phyloP scores from a whole-genome alignment of 768 basidiomycete genomes.

The Suillus paluster region DNA sequence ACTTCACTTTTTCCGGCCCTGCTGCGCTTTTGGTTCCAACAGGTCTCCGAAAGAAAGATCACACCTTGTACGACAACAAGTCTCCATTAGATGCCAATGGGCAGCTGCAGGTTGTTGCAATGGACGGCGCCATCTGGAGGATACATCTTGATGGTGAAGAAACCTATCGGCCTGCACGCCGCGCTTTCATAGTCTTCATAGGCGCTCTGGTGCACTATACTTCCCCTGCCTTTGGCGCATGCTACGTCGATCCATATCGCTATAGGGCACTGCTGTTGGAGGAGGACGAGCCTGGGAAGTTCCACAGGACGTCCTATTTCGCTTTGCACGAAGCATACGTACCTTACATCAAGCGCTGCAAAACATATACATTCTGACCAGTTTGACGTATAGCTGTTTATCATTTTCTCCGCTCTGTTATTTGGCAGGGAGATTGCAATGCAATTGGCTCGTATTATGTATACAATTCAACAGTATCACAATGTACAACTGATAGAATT shows the following conservation, averaged over 20 bases:
- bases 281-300: slow-evolving; percentile 1
- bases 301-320: slow-evolving; percentile 1
- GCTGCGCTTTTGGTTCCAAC: background rate
- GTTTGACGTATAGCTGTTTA: too few relatives aligned
- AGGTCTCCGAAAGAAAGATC: background rate
- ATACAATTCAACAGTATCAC: too few relatives aligned
- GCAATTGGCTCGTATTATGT: too few relatives aligned
- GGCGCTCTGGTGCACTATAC: background rate
- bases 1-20: slow-evolving; percentile 1
- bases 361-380: too few relatives aligned
- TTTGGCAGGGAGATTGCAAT: too few relatives aligned
- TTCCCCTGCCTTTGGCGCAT: background rate
- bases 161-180: background rate
- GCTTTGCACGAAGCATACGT: background rate
- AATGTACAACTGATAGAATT: too few relatives aligned
- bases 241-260: background rate
- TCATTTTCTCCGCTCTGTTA: too few relatives aligned
- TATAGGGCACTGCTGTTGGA: background rate
- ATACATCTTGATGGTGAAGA: background rate
- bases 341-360: background rate
- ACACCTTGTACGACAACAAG: background rate
- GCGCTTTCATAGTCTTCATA: too few relatives aligned
- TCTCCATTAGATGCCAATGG: background rate
- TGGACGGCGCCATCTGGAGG: background rate
- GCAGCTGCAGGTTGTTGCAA: background rate